phyloP scores from a whole-genome alignment of 441 rosid species.

The Erodium trifolium region DNA sequence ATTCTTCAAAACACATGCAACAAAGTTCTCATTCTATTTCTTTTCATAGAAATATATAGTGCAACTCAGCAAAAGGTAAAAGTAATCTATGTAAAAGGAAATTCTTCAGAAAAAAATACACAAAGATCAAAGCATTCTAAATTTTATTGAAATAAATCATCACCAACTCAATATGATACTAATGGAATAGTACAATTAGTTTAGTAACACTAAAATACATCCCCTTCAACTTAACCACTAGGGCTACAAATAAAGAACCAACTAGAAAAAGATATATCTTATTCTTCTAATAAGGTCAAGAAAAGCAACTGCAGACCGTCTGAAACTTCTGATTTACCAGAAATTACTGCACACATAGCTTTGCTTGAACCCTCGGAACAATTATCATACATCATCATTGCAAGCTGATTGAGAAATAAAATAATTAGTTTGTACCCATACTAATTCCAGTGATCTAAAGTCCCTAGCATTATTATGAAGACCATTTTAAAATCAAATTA shows the following conservation, averaged over 20 bases:
- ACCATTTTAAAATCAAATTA: background rate
- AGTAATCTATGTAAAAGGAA: too few species aligned
- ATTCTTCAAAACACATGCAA: too few species aligned
- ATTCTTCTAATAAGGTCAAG: constrained; percentile 1
- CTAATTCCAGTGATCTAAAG: constrained; percentile 3
- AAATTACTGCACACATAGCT: constrained; percentile 19
- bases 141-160: too few species aligned
- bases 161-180: too few species aligned
- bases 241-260: background rate
- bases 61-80: too few species aligned
- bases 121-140: too few species aligned
- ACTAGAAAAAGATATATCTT: background rate
- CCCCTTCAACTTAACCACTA: background rate
- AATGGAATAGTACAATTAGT: background rate
- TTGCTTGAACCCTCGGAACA: constrained; percentile 32
- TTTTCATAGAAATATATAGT: too few species aligned
- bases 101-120: too few species aligned
- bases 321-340: constrained; percentile 26
- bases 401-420: constrained; percentile 42
- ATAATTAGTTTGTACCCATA: constrained; percentile 25
- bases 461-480: too few species aligned
- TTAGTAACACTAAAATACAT: background rate
- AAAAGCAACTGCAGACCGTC: constrained; percentile 20
- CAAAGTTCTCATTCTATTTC: too few species aligned
- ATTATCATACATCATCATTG: constrained; percentile 56